Percentiles rank a stretch among this genome's conserved stretches.
These are phyloP conservation scores for Aureoboletus auriporus DNA, from an alignment of 768 basidiomycete genomes.

Conservation along the genomic window DNA sequence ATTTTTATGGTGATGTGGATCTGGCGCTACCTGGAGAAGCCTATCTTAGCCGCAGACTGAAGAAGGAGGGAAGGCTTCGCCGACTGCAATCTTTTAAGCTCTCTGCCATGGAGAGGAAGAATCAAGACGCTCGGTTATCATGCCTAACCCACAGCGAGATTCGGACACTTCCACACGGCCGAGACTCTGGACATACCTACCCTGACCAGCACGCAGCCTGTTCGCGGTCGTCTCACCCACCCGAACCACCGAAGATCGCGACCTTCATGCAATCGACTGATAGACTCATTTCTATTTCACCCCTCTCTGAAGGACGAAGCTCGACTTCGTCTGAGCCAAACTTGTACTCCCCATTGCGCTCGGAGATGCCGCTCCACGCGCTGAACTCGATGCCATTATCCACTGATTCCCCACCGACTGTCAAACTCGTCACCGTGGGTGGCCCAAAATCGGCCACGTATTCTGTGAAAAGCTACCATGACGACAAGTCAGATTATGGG, in stretches of 20 bases:
- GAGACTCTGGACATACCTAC: neutral
- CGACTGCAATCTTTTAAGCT: constrained; percentile 42
- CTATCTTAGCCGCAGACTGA: constrained; percentile 46
- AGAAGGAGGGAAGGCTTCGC: constrained; percentile 58
- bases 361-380: constrained; percentile 4
- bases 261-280: constrained; percentile 19
- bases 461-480: neutral
- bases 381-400: neutral
- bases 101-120: constrained; percentile 7
- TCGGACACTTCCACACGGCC: neutral
- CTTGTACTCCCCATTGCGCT: constrained; percentile 6
- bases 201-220: neutral
- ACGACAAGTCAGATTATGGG: constrained; percentile 6
- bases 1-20: constrained; percentile 76
- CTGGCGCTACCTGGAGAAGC: constrained; percentile 53
- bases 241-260: neutral
- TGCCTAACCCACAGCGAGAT: neutral
- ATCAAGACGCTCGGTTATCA: constrained; percentile 9
- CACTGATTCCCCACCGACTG: constrained; percentile 3
- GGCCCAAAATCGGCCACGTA: neutral
- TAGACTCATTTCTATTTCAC: constrained; percentile 15
- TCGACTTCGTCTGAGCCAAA: constrained; percentile 15
- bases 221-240: neutral
- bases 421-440: neutral
- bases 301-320: constrained; percentile 15